phyloP scores from a whole-genome alignment of 1,284 basidiomycete genomes.

The Trichosporon faecale region DNA sequence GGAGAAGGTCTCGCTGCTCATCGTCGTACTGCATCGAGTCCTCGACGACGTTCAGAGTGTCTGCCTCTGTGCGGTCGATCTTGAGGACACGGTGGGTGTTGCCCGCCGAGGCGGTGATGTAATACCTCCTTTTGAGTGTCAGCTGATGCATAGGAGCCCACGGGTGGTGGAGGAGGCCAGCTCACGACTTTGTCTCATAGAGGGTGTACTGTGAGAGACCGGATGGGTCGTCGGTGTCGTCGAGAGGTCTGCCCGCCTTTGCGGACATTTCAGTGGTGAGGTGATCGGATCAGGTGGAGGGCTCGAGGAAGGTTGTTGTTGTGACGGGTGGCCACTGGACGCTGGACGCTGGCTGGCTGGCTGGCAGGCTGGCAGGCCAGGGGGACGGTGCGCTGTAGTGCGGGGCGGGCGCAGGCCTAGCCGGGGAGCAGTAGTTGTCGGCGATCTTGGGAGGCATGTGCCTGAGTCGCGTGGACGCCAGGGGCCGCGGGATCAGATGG shows the following conservation, averaged over 20 bases:
- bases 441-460: background rate
- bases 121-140: conserved; percentile 62
- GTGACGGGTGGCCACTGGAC: background rate
- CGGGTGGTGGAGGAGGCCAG: background rate
- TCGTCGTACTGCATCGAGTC: conserved; percentile 84
- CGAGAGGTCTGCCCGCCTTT: conserved; percentile 15
- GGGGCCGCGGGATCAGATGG: background rate
- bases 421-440: background rate
- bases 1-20: conserved; percentile 80
- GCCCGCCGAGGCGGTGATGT: conserved; percentile 68
- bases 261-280: conserved; percentile 2
- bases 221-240: conserved; percentile 32
- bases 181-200: conserved; percentile 73
- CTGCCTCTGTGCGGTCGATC: conserved; percentile 77
- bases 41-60: conserved; percentile 71
- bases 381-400: background rate
- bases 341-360: too few relatives aligned
- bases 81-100: conserved; percentile 79
- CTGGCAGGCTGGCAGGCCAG: too few relatives aligned
- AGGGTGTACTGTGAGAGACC: conserved; percentile 76
- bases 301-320: background rate
- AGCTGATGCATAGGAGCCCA: background rate
- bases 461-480: background rate
- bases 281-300: background rate
- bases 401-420: background rate